A percentile compares a stretch with the other conserved stretches of the same genome.
Evolutionary conservation across 805 yeast genomes (phyloP).

Genomic region (Pichia occidentalis): DNA sequence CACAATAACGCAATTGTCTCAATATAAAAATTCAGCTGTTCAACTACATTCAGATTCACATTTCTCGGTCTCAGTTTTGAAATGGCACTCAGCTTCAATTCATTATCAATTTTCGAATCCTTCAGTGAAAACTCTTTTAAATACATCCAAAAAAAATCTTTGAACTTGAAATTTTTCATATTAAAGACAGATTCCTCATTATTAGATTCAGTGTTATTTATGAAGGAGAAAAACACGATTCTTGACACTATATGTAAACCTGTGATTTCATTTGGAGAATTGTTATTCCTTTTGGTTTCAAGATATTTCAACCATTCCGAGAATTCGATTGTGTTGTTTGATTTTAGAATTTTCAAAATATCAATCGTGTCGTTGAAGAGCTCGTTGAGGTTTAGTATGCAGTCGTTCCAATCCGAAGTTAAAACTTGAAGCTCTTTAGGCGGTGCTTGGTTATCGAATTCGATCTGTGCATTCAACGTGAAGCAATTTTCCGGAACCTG

Average conservation of each 20-base stretch:
- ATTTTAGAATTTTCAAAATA: conserved; percentile 29
- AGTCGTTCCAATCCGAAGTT: conserved; percentile 17
- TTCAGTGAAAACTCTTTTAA: conserved; percentile 20
- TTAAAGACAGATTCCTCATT: conserved; percentile 58
- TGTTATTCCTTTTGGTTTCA: conserved; percentile 23
- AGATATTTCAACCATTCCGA: conserved; percentile 22
- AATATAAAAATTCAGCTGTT: conserved; percentile 28
- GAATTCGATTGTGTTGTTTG: conserved; percentile 25
- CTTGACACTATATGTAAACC: conserved; percentile 47
- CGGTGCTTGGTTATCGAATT: conserved; percentile 44
- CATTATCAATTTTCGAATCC: conserved; percentile 18
- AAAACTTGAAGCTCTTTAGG: conserved; percentile 28
- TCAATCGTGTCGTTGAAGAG: conserved; percentile 35
- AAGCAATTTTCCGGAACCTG: conserved; percentile 31
- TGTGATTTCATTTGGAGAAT: conserved; percentile 25
- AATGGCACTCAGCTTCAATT: not conserved
- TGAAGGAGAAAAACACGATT: conserved; percentile 54
- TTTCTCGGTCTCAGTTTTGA: too few species aligned
- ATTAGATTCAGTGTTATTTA: conserved; percentile 28
- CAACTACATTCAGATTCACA: conserved; percentile 39
- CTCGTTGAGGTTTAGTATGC: conserved; percentile 17
- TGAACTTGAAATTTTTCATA: conserved; percentile 29
- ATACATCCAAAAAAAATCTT: conserved; percentile 30
- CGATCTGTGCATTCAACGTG: conserved; percentile 41
- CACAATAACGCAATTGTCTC: conserved; percentile 8